These are phyloP conservation scores for Ruellia speciosa DNA, from an alignment of 305 asterid genomes.

Conservation along the genomic window DNA sequence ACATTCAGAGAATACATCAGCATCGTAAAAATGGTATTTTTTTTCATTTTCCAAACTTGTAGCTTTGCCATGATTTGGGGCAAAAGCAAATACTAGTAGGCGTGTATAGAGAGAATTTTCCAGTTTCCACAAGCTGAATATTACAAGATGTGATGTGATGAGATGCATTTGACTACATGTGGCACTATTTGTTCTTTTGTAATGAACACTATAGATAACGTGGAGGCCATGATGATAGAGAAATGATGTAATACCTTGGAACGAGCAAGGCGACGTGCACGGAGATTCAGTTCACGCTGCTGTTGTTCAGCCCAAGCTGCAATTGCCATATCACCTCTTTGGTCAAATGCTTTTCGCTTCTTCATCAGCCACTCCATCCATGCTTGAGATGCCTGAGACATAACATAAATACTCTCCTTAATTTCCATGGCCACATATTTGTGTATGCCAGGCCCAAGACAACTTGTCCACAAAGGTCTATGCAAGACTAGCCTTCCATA, in stretches of 20 bases:
- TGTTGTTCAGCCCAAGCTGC: conserved; percentile 98
- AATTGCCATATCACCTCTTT: conserved; percentile 93
- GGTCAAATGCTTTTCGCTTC: conserved; percentile 89
- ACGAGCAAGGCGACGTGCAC: conserved; percentile 87
- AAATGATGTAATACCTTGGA: conserved; percentile 42
- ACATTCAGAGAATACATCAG: too few relatives aligned
- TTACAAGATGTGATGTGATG: background rate
- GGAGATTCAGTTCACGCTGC: conserved; percentile 78
- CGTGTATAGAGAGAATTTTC: too few relatives aligned
- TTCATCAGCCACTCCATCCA: conserved; percentile 4
- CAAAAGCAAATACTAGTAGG: too few relatives aligned
- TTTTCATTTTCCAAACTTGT: too few relatives aligned
- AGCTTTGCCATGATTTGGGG: too few relatives aligned
- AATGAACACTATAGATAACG: background rate
- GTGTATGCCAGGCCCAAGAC: background rate
- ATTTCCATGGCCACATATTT: background rate
- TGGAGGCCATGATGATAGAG: background rate
- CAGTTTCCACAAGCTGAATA: too few relatives aligned
- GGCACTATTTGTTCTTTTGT: background rate
- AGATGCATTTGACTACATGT: background rate
- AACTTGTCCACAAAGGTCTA: background rate
- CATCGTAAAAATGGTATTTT: too few relatives aligned
- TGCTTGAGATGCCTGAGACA: conserved; percentile 3
- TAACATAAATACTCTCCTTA: background rate
- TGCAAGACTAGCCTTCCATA: background rate